A percentile compares a stretch with the other conserved stretches of the same genome.
Evolutionary conservation across 1,284 basidiomycete genomes (phyloP).

Genomic region (Pseudozyma sp.): DNA sequence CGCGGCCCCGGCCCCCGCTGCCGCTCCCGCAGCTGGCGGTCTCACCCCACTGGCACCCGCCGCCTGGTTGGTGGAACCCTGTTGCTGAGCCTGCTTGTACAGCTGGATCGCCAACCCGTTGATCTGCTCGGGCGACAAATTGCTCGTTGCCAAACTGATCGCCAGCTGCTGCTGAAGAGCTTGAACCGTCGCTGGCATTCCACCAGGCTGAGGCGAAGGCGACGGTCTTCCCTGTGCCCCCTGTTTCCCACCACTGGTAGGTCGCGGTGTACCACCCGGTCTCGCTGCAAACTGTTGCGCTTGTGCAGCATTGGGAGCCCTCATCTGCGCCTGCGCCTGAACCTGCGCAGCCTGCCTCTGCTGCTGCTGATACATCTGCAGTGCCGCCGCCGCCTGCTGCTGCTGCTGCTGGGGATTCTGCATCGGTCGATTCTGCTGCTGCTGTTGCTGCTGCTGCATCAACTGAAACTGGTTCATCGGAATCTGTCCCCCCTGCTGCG

Average conservation of each 20-base stretch:
- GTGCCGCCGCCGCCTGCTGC: slow-evolving; percentile 18
- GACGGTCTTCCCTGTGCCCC: slow-evolving; percentile 3
- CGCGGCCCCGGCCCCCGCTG: neutral
- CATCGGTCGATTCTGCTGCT: slow-evolving; percentile 36
- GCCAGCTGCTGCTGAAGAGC: slow-evolving; percentile 61
- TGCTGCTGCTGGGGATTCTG: slow-evolving; percentile 17
- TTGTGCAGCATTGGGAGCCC: slow-evolving; percentile 17
- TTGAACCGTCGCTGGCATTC: slow-evolving; percentile 57
- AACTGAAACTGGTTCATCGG: slow-evolving; percentile 3
- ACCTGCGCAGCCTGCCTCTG: slow-evolving; percentile 41
- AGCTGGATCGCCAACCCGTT: slow-evolving; percentile 58
- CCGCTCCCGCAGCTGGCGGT: neutral
- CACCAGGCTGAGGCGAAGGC: neutral
- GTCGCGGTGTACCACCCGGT: slow-evolving; percentile 3
- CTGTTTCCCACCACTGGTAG: neutral
- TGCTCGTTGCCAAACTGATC: slow-evolving; percentile 52
- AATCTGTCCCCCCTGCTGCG: slow-evolving; percentile 9
- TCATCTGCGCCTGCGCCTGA: slow-evolving; percentile 45
- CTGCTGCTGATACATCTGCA: slow-evolving; percentile 45
- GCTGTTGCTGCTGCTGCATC: slow-evolving; percentile 33
- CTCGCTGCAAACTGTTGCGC: slow-evolving; percentile 18
- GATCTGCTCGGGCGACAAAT: slow-evolving; percentile 60
- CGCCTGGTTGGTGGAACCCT: neutral
- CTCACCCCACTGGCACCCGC: no score
- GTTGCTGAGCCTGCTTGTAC: slow-evolving; percentile 55